Evolutionary conservation across 495 filamentous ascomycete genomes (phyloP).

Genomic region (Penicillium salamii): DNA sequence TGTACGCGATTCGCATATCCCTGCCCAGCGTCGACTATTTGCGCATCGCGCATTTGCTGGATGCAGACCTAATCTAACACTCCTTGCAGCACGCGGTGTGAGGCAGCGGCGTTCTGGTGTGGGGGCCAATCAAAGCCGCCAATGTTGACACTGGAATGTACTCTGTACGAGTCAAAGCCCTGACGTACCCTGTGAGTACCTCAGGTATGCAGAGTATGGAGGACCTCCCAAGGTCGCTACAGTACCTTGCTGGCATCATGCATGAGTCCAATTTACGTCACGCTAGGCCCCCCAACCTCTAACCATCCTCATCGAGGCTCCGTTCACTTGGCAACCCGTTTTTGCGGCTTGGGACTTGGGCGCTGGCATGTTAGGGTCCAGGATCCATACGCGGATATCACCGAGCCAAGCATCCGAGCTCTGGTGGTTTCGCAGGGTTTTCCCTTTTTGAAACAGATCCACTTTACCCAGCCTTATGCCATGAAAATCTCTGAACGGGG

Average conservation of each 20-base stretch:
- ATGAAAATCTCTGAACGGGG: background rate
- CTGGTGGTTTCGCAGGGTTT: slow-evolving; percentile 1
- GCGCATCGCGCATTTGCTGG: background rate
- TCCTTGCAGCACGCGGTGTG: background rate
- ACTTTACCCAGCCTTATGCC: slow-evolving; percentile 3
- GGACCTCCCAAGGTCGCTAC: no score
- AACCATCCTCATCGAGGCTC: no score
- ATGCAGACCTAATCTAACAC: background rate
- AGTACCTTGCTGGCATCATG: slow-evolving; percentile 3
- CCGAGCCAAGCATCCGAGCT: background rate
- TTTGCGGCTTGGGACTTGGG: no score
- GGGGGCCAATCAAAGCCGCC: background rate
- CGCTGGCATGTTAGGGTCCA: background rate
- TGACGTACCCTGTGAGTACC: no score
- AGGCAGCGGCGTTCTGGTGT: background rate
- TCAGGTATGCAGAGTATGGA: no score
- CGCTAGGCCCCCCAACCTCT: background rate
- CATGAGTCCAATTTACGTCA: slow-evolving; percentile 1
- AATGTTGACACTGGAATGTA: slow-evolving; percentile 1
- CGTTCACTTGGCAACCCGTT: no score
- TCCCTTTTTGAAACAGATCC: slow-evolving; percentile 1
- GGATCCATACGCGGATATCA: slow-evolving; percentile 1
- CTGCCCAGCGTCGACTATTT: no score
- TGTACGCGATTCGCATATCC: no score
- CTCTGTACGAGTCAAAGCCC: background rate